Conservation (phyloP, 164 flowering plant species). For the Stephania japonica region DNA sequence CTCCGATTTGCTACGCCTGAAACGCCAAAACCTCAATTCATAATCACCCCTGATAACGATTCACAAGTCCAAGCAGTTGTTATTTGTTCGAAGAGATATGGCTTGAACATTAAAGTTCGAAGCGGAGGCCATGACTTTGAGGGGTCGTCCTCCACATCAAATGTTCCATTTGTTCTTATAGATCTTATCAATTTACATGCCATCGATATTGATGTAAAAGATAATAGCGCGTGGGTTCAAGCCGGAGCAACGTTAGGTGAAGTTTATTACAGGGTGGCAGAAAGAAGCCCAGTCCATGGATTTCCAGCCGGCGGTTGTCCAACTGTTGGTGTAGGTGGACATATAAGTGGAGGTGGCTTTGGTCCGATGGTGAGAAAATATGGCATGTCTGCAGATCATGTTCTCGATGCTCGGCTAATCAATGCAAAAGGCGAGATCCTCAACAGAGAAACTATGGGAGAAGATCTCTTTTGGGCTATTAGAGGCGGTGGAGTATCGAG, state of each 20-base stretch:
- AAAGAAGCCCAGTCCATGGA: constrained; percentile 28
- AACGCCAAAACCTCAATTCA: constrained; percentile 3
- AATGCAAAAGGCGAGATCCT: constrained; percentile 31
- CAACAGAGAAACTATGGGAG: constrained; percentile 18
- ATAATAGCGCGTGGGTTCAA: constrained; percentile 35
- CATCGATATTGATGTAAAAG: constrained; percentile 18
- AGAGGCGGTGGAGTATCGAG: background rate
- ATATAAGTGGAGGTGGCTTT: constrained; percentile 1
- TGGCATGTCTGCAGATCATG: constrained; percentile 38
- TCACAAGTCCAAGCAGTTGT: constrained; percentile 3
- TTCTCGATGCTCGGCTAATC: constrained; percentile 35
- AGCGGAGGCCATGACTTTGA: constrained; percentile 11
- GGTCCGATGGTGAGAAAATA: constrained; percentile 41
- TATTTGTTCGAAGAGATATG: background rate
- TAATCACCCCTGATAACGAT: background rate
- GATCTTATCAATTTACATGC: constrained; percentile 21
- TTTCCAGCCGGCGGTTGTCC: constrained; percentile 43
- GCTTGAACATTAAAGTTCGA: constrained; percentile 1
- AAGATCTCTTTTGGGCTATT: background rate
- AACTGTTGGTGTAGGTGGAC: constrained; percentile 44
- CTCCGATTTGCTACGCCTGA: background rate
- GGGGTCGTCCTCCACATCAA: background rate
- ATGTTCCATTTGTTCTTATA: background rate
- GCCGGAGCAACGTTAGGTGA: constrained; percentile 40
- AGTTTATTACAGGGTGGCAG: constrained; percentile 29